Evolutionary conservation across 768 basidiomycete genomes (phyloP), one percentile per base, ranked within the genome.

Genomic region (Boletales sp.): DNA sequence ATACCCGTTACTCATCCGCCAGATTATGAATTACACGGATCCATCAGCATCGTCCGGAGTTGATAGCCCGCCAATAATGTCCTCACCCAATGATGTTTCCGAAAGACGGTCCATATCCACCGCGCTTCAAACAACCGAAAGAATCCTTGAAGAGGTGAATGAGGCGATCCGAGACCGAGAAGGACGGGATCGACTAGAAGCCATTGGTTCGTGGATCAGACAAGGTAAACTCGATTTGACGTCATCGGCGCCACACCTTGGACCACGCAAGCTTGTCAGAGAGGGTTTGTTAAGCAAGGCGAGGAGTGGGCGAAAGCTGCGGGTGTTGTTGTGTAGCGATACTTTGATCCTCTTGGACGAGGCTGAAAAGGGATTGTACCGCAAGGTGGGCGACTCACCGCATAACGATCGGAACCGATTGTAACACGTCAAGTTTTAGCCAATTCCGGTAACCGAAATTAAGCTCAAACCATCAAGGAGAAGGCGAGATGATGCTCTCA

Each of bases 1-100:
- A 48, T 99, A 98, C 63, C 95, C 95, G 0, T 74, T 99, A 0
- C 76, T 97, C 30, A 84, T 97, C 55, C 83, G 84, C 47, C 89
- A 91, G 69, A 89, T 97, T 54, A 65, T 91, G 21, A 79, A 84
- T 18, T 90, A 94, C 63, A 94, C 92, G 2, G 83, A 86, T 21
- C 53, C 73, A 2, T 27, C 5, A 32, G 11, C 47, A 9, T 44
- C 52, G 9, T 38, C 48, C 21, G 29, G 24, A 27, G 24, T 27
- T 5, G 24, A 27, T 27, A 27, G 24, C 24, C 24, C 24, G 24
- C 6, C 24, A 27, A 6, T 5, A 27, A 7, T 7, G 24, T 27
- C 55, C 0, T 42, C 48, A 4, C 30, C 45, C 39, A 31, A 44
- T 11, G 63, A 66, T 10, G 29, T 43, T 21, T 72, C 80, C 8